Conservation (phyloP, 805 yeast genomes). For the Brettanomyces custersianus region DNA sequence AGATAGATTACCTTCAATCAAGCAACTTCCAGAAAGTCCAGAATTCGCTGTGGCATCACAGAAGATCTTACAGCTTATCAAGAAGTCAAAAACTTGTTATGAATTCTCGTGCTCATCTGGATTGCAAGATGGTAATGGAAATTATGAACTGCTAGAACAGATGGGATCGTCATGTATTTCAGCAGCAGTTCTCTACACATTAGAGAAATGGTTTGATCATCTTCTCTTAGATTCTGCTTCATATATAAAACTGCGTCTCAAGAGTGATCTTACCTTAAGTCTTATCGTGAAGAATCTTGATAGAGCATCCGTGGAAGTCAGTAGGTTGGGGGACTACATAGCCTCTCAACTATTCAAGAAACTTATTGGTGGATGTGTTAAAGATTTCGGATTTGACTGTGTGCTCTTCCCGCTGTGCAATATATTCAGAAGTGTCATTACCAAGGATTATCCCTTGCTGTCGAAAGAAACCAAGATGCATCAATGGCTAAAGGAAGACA, state of each 20-base stretch:
- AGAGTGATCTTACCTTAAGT: slow-evolving; percentile 30
- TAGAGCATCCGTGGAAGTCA: slow-evolving; percentile 23
- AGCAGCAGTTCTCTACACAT: slow-evolving; percentile 48
- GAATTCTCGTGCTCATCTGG: slow-evolving; percentile 25
- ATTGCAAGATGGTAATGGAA: background rate
- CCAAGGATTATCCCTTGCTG: slow-evolving; percentile 58
- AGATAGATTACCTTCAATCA: slow-evolving; percentile 18
- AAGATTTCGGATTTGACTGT: slow-evolving; percentile 73
- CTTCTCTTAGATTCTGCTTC: slow-evolving; percentile 47
- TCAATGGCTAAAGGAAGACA: slow-evolving; percentile 1
- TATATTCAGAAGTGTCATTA: slow-evolving; percentile 50
- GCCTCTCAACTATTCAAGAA: slow-evolving; percentile 49
- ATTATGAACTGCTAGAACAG: slow-evolving; percentile 37
- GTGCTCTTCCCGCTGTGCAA: slow-evolving; percentile 61
- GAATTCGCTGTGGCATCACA: slow-evolving; percentile 20
- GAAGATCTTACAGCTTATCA: slow-evolving; percentile 36
- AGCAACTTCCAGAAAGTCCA: slow-evolving; percentile 16
- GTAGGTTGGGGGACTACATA: slow-evolving; percentile 36
- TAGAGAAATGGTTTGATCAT: slow-evolving; percentile 54
- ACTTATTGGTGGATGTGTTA: slow-evolving; percentile 59
- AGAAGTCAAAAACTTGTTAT: slow-evolving; percentile 55
- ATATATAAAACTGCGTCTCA: slow-evolving; percentile 31
- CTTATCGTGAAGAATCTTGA: slow-evolving; percentile 40
- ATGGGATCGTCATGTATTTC: slow-evolving; percentile 51
- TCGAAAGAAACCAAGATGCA: slow-evolving; percentile 24